Percentiles rank a stretch among this genome's conserved stretches.
phyloP scores from a whole-genome alignment of 2,329 filamentous ascomycete species.

The Colletotrichum agaves region DNA sequence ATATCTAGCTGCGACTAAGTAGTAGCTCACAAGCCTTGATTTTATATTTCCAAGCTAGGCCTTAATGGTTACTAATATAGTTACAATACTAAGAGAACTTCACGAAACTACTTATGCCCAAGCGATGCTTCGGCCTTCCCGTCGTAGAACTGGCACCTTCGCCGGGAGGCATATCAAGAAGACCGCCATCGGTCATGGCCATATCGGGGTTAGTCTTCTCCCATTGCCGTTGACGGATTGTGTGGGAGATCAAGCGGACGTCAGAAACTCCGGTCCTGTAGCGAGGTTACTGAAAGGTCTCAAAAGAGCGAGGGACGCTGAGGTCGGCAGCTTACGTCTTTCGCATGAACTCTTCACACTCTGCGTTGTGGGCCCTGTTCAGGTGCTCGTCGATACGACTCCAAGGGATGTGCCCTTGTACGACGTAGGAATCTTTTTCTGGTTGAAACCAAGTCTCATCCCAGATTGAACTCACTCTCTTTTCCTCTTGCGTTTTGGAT shows the following conservation, averaged over 20 bases:
- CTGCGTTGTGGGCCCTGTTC: conserved; percentile 1
- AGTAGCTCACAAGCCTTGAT: too few relatives aligned
- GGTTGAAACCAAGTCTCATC: conserved; percentile 21
- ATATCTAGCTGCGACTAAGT: too few relatives aligned
- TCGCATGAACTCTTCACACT: conserved; percentile 15
- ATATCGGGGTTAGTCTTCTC: conserved; percentile 13
- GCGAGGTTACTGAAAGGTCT: not conserved
- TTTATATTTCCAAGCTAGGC: too few relatives aligned
- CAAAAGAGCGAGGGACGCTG: not conserved
- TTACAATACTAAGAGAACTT: too few relatives aligned
- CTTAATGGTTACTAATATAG: too few relatives aligned
- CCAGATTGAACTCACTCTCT: conserved; percentile 7
- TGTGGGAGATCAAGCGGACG: conserved; percentile 16
- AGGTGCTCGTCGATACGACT: conserved; percentile 20
- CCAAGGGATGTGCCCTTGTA: conserved; percentile 22
- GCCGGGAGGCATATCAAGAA: too few relatives aligned
- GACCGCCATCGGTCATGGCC: conserved; percentile 18
- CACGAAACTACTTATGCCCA: too few relatives aligned
- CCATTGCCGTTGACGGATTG: conserved; percentile 15
- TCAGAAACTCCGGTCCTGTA: not conserved
- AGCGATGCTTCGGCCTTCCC: too few relatives aligned
- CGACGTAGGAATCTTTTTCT: conserved; percentile 6
- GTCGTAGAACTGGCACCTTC: too few relatives aligned
- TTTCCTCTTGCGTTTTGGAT: conserved; percentile 16
- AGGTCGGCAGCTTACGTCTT: conserved; percentile 7